Percentiles rank a stretch among this genome's conserved stretches.
Conservation (phyloP, 768 basidiomycete species). For the Collybia sordida region DNA sequence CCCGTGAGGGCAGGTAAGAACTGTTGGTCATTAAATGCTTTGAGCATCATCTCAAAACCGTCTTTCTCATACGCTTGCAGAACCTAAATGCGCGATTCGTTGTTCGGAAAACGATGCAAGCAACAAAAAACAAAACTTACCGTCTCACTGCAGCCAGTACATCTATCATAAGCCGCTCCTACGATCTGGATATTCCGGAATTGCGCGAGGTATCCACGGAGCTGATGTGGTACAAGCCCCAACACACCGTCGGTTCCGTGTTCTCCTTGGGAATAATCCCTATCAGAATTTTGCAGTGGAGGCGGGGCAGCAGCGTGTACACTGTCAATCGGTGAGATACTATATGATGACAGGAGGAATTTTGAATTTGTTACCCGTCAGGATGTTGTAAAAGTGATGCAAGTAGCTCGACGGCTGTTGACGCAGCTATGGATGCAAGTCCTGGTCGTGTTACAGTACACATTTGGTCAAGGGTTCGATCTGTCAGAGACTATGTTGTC, state of each 20-base stretch:
- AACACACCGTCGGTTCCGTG: constrained; percentile 54
- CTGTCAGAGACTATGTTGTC: constrained; percentile 44
- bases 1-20: constrained; percentile 78
- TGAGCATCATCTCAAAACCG: constrained; percentile 76
- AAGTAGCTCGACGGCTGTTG: constrained; percentile 90
- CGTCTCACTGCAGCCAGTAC: constrained; percentile 87
- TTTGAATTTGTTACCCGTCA: constrained; percentile 54
- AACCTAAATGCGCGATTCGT: constrained; percentile 45
- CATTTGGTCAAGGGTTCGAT: constrained; percentile 97
- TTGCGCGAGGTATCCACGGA: constrained; percentile 86
- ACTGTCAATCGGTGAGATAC: constrained; percentile 15
- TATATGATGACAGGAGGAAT: constrained; percentile 28
- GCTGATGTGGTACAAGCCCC: constrained; percentile 90
- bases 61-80: constrained; percentile 77
- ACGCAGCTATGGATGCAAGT: constrained; percentile 87
- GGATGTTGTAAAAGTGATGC: constrained; percentile 90
- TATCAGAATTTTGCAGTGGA: constrained; percentile 29
- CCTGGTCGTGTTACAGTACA: constrained; percentile 98
- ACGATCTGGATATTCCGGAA: constrained; percentile 84
- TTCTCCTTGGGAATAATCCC: constrained; percentile 20
- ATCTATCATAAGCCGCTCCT: constrained; percentile 83
- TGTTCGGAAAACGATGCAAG: background rate
- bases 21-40: constrained; percentile 80
- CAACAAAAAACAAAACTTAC: constrained; percentile 40
- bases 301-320: constrained; percentile 70